phyloP scores from a whole-genome alignment of 2,329 filamentous ascomycete genomes.

The Penicillium rolfsii region DNA sequence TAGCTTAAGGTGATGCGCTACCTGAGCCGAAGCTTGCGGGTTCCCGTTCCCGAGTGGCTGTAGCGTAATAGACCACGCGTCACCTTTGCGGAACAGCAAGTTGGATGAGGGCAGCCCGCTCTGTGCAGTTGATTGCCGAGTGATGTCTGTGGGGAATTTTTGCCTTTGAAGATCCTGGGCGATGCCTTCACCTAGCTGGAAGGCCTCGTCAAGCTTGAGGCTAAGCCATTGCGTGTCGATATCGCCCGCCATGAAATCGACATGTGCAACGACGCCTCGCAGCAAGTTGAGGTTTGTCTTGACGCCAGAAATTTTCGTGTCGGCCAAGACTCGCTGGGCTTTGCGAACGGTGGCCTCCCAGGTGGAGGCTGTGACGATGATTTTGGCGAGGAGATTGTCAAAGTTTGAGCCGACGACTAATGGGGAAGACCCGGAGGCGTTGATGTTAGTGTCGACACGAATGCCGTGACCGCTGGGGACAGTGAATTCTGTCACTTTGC shows the following conservation, averaged over 20 bases:
- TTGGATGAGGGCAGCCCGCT: conserved; percentile 38
- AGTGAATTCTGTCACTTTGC: conserved; percentile 58
- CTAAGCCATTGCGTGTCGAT: conserved; percentile 65
- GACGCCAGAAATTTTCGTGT: conserved; percentile 60
- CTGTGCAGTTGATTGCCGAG: conserved; percentile 18
- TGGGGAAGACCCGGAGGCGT: conserved; percentile 42
- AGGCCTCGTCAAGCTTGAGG: conserved; percentile 47
- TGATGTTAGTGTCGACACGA: conserved; percentile 60
- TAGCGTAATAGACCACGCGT: conserved; percentile 60
- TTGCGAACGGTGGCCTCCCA: conserved; percentile 60
- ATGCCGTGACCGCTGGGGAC: conserved; percentile 63
- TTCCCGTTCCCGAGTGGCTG: conserved; percentile 35
- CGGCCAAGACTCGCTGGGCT: conserved; percentile 58
- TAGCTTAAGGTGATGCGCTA: conserved; percentile 57
- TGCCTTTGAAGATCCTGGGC: conserved; percentile 23
- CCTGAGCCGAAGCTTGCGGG: conserved; percentile 22
- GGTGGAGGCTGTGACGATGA: conserved; percentile 59
- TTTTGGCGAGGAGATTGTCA: conserved; percentile 63
- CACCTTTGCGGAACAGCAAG: conserved; percentile 60
- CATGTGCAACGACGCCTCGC: conserved; percentile 56
- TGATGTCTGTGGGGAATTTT: neutral
- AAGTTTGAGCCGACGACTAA: conserved; percentile 58
- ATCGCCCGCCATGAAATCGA: conserved; percentile 52
- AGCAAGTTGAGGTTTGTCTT: conserved; percentile 62
- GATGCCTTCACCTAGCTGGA: conserved; percentile 39